Percentiles rank a stretch among this genome's conserved stretches.
These are phyloP conservation scores for Geotrichum fermentans DNA, from an alignment of 1,139 yeast species.

Conservation along the genomic window DNA sequence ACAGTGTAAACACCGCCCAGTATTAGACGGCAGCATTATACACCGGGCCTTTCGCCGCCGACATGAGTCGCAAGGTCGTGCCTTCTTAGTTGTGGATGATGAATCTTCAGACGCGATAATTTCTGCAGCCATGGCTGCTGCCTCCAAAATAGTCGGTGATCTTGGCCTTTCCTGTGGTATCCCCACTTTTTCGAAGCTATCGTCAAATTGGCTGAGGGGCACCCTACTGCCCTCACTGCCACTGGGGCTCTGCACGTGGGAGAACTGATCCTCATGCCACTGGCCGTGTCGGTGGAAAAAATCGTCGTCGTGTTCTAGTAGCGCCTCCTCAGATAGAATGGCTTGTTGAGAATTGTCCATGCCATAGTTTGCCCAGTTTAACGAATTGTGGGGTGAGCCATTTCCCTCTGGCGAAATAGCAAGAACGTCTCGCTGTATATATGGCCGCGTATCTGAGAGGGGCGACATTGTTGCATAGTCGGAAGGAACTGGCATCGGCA, in stretches of 20 bases:
- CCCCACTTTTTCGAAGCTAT: background rate
- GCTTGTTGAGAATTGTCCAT: conserved; percentile 20
- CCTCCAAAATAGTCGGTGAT: conserved; percentile 19
- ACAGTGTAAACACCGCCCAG: conserved; percentile 36
- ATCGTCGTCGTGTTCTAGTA: conserved; percentile 10
- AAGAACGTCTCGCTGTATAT: background rate
- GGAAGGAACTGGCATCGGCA: conserved; percentile 2
- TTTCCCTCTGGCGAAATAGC: conserved; percentile 2
- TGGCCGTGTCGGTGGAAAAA: background rate
- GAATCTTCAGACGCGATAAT: conserved; percentile 15
- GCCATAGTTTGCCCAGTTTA: conserved; percentile 15
- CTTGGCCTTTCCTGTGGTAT: background rate
- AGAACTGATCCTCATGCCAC: background rate
- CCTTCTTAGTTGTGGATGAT: conserved; percentile 8
- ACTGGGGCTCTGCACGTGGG: background rate
- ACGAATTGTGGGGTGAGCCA: conserved; percentile 9
- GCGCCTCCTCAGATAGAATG: conserved; percentile 19
- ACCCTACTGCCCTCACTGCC: background rate
- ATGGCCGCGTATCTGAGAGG: background rate
- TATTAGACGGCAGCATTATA: conserved; percentile 35
- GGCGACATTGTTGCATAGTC: background rate
- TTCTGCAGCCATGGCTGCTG: conserved; percentile 23
- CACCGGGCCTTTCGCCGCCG: conserved; percentile 39
- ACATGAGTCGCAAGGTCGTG: conserved; percentile 33
- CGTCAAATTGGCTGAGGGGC: background rate